Base-by-base conservation (phyloP, 257 asterid species). In the Primulina tabacum region DNA sequence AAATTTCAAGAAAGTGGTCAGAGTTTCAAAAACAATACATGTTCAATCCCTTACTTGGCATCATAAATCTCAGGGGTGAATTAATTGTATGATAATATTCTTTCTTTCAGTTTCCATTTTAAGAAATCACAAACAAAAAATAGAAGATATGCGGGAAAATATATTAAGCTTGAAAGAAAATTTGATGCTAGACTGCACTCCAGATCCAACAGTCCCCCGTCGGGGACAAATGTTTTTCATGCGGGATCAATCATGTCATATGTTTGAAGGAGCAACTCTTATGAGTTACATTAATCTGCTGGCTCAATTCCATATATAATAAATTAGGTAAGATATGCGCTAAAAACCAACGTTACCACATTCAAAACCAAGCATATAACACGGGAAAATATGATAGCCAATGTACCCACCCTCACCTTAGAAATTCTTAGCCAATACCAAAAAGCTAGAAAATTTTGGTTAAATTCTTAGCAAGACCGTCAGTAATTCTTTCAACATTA, bases 401-500 rank as follows among this genome's bases (percentile, higher is more conserved):
- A 43, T 62, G n/a, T 4, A 6, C 61, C 37, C 40, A 17, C 0
- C 2, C 26, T 32, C 5, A 32, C 34, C 8, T 11, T 1, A 37
- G 18, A 64, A 29, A 37, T 20, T 24, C 20, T 40, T 12, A 4
- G 5, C 35, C 0, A 26, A 4, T 40, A 14, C 24, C 24, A 38
- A 40, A 38, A 29, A 55, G 37, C 16, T 1, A 20, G 52, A 50
- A 20, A 34, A 57, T 11, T 34, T 59, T 61, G 18, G 32, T 28
- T 40, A 53, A 62, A 40, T 60, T 8, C 35, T 59, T 5, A 35
- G 53, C 30, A 38, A 38, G 26, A 26, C 34, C 67, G 47, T 62
- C 73, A 35, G 8, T 32, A 29, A 30, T 38, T 40, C 28, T 60
- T 64, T 24, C 10, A n/a, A 70, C 58, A 43, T 70, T 38, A 30